Base-by-base conservation (phyloP, 2,329 filamentous ascomycete genomes). In the Arachnopeziza araneosa region DNA sequence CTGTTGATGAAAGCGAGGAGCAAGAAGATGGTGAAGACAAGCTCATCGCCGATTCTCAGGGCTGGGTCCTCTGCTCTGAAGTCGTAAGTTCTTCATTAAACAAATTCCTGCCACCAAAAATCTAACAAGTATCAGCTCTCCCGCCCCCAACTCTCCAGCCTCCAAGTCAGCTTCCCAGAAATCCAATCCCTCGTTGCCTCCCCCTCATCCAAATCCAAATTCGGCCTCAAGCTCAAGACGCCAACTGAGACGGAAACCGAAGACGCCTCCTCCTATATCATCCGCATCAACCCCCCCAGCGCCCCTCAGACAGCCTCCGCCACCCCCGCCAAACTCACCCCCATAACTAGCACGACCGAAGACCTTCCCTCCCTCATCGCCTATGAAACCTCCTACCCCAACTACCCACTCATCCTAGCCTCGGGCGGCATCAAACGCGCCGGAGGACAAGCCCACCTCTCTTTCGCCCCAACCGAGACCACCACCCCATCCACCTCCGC, bases 341-440 rank as follows among this genome's bases (percentile, higher is more conserved):
- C 69, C 19, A 68, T 75, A 44, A 72, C 70, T 52, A 62, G 73
- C 49, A 73, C 68, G 6, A 65, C 70, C 50, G 70, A 72, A 52
- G 70, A 76, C 55, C 70, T 78, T 5, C 76, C 77, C 10, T 74
- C 76, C 51, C 73, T 77, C 50, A 69, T 77, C 61, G 72, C 78
- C 58, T 78, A 77, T 67, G 76, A 78, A 67, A 78, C 76, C 8
- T 75, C 76, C 1, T 78, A 78, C 69, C 71, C 76, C 57, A 74
- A 75, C 56, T 78, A 78, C 65, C 75, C 76, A 0, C 72, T 77
- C 22, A 74, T 79, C 50, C 67, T 78, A 17, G 72, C 75, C 6
- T 73, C 71, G 2, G 75, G 75, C 14, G 70, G 69, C 55, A 77
- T 79, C 66, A 73, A 73, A 59, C 71, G 71, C 22, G 74, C 76